Evolutionary conservation across 129 eudicot genomes (phyloP), one percentile per base, ranked within the genome.

Genomic region (Oenanthe sinensis): DNA sequence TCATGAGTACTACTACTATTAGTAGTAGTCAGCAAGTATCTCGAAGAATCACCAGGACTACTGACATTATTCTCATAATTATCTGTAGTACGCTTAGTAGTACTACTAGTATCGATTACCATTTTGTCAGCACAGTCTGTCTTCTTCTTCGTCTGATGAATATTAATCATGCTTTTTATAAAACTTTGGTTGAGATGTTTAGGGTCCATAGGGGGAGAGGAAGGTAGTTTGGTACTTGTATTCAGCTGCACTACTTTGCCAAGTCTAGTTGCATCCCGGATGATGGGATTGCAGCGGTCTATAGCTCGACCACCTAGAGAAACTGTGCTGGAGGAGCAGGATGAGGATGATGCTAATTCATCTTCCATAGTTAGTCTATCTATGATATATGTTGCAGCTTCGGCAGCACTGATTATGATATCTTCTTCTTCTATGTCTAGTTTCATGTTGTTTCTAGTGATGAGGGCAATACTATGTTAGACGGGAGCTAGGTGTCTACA

Each of bases 231-330:
- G 24, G 87, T 81, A 74, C 9, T 8, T 19, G 52, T 60, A 77
- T 63, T 26, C 71, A 30, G 39, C 40, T 24, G 39, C 71, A 63
- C 71, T 63, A 63, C 71, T 40, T 65, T 86, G 16, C 79, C 77
- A 45, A 80, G 46, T 78, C 96, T 85, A 54, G 79, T 82, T 24
- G 89, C 84, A 77, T 92, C 97, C 20, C 87, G 82, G 49, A 96
- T 92, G 42, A 96, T 90, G 79, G 97, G 99, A 80, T 96, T 96
- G 85, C 87, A 82, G 5, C 99, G 94, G 90, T 96, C 99, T 58
- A 96, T 88, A 65, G 97, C 93, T 47, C 80, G 75, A 33, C 83
- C 75, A 77, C 85, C 45, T 30, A 69, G 80, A 36, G 52, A 86
- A 43, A 28, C 16, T 62, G 78, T 14, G 73, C 84, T 19, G 50